Evolutionary conservation across 345 rosid species (phyloP).

Genomic region (Capsella bursapastoris): DNA sequence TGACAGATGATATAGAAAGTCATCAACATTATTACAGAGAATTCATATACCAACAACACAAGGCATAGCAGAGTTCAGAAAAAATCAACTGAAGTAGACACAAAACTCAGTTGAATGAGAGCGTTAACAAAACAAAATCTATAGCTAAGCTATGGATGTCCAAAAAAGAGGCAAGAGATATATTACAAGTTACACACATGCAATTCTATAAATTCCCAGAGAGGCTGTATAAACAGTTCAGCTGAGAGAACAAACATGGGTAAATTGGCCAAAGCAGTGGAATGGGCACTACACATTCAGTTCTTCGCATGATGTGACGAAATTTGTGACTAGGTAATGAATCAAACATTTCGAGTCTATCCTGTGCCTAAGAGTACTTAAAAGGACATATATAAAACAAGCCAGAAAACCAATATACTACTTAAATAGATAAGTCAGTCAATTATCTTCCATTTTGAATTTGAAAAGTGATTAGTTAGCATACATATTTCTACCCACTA

Average conservation of each 20-base stretch:
- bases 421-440: neutral
- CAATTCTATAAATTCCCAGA: neutral
- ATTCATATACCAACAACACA: neutral
- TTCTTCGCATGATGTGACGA: neutral
- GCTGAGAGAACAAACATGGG: neutral
- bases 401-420: constrained; percentile 17
- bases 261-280: constrained; percentile 6
- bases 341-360: neutral
- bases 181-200: neutral
- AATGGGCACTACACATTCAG: neutral
- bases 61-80: neutral
- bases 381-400: constrained; percentile 7
- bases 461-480: neutral
- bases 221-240: neutral
- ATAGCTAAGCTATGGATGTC: neutral
- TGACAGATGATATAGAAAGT: constrained; percentile 14
- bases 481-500: neutral
- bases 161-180: neutral
- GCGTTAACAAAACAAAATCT: neutral
- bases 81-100: constrained; percentile 1
- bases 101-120: constrained; percentile 1
- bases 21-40: constrained; percentile 2
- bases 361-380: constrained; percentile 24
- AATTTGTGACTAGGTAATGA: neutral
- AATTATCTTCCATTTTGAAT: constrained; percentile 18